A percentile compares a stretch with the other conserved stretches of the same genome.
These are phyloP conservation scores for Dryadomyces quercivorus DNA, from an alignment of 2,329 filamentous ascomycete species.

Conservation along the genomic window DNA sequence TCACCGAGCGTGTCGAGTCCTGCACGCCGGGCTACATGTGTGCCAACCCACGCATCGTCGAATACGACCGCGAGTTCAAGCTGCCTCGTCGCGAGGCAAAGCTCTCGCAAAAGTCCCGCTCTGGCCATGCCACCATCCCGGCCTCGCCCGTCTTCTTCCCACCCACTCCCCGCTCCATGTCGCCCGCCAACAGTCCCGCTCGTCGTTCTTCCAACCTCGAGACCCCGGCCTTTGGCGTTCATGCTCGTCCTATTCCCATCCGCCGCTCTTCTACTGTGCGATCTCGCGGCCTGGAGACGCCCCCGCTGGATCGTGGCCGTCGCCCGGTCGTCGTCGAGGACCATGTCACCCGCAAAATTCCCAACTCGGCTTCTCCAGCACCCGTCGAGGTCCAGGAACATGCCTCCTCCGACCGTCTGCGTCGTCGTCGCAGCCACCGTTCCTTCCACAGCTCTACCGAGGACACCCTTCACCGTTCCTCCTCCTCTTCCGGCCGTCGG, in stretches of 20 bases:
- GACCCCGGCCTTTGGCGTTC: neutral
- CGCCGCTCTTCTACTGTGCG: constrained; percentile 16
- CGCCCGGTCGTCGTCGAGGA: constrained; percentile 14
- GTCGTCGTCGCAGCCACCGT: constrained; percentile 1
- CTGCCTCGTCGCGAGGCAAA: constrained; percentile 7
- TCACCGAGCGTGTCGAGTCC: constrained; percentile 19
- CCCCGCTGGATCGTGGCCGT: constrained; percentile 11
- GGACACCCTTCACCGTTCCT: neutral
- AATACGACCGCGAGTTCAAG: constrained; percentile 8
- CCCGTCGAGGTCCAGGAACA: constrained; percentile 10
- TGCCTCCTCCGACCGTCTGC: constrained; percentile 6
- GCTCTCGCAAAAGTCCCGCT: neutral
- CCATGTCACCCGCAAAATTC: constrained; percentile 5
- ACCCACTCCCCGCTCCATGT: constrained; percentile 4
- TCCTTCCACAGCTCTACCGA: neutral
- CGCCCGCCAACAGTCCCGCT: constrained; percentile 1
- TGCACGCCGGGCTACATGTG: constrained; percentile 19
- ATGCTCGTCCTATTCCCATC: constrained; percentile 12
- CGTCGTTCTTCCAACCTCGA: neutral
- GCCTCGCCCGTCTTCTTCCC: neutral
- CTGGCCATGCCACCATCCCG: neutral
- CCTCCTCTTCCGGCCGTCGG: constrained; percentile 1
- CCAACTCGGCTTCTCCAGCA: constrained; percentile 1
- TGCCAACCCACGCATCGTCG: constrained; percentile 13
- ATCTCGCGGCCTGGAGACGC: constrained; percentile 9